Evolutionary conservation across 1,284 basidiomycete species (phyloP), one percentile per base, ranked within the genome.

Genomic region (Papiliotrema laurentii): DNA sequence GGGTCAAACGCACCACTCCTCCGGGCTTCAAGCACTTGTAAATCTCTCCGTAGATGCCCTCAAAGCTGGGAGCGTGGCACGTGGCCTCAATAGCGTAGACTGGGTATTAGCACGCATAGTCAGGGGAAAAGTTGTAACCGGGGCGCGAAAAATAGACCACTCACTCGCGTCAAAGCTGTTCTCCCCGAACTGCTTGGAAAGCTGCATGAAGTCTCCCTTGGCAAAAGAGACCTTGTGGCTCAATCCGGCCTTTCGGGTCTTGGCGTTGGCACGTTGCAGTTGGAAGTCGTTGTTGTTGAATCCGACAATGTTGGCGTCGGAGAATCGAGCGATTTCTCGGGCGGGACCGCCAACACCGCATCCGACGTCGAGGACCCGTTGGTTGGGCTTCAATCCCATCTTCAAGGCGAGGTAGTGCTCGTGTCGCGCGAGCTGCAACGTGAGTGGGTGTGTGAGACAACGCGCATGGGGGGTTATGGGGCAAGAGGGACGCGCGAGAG

Each of bases 61-160:
- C 93, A 79, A 87, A 97, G 38, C 85, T 83, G 13, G 94, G 94
- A 2, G 94, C 93, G 70, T 98, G 94, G 50, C 89, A 87, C 22
- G 96, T 98, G 2, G 94, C 94, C 78, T 98, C 96, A 62, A 98
- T 96, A 43, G 94, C 94, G 68, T 97, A 97, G 27, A 92, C 89
- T 85, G 58, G 7, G n/a, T n/a, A 34, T 54, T 42, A 46, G 47
- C 42, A 26, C 41, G 27, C 33, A 28, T 30, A 33, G 28, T 16
- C 5, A 18, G 11, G 10, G 19, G 11, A 13, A 9, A 19, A 13
- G 40, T 16, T 42, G 7, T 14, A 26, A 4, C 24, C n/a, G 13
- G 22, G 14, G 13, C 19, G 24, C 31, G 10, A 13, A 39, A 36
- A 21, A 74, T n/a, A n/a, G n/a, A n/a, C n/a, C n/a, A n/a, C 82